These are phyloP conservation scores for Diaporthe nobilis DNA, from an alignment of 2,329 filamentous ascomycete species.

Conservation along the genomic window DNA sequence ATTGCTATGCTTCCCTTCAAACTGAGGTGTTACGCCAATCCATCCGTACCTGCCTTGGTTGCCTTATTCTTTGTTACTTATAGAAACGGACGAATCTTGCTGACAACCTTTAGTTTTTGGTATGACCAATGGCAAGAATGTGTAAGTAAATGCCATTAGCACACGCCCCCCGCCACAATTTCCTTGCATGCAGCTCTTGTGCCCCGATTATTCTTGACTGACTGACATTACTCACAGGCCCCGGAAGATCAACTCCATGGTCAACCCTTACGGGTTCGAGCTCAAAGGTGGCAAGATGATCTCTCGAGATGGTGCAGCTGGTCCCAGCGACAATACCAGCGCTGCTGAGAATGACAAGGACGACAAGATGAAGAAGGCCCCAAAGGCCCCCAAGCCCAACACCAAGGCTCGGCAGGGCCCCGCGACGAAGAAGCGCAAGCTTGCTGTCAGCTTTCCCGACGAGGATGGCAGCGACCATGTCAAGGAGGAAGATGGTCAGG, in stretches of 20 bases:
- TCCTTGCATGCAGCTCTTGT: too few relatives aligned
- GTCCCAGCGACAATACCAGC: background rate
- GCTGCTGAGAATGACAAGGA: background rate
- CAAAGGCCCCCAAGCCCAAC: background rate
- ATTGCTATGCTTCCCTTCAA: background rate
- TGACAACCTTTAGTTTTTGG: background rate
- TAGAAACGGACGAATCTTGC: background rate
- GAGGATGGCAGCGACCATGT: background rate
- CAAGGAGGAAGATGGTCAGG: background rate
- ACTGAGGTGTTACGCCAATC: background rate
- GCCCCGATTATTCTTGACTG: background rate
- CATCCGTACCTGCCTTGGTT: background rate
- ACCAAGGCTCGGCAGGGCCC: background rate
- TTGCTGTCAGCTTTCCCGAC: background rate
- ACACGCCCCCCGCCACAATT: too few relatives aligned
- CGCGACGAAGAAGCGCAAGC: conserved; percentile 31
- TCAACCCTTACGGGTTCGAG: conserved; percentile 28
- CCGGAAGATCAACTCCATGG: conserved; percentile 24
- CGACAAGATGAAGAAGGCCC: background rate
- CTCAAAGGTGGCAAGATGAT: conserved; percentile 25
- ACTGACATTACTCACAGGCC: conserved; percentile 19
- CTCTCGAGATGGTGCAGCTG: background rate
- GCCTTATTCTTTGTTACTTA: background rate
- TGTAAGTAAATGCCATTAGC: background rate
- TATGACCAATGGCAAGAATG: background rate